Evolutionary conservation across 305 asterid species (phyloP), one percentile per base, ranked within the genome.

Genomic region (Fraxinus albicans): DNA sequence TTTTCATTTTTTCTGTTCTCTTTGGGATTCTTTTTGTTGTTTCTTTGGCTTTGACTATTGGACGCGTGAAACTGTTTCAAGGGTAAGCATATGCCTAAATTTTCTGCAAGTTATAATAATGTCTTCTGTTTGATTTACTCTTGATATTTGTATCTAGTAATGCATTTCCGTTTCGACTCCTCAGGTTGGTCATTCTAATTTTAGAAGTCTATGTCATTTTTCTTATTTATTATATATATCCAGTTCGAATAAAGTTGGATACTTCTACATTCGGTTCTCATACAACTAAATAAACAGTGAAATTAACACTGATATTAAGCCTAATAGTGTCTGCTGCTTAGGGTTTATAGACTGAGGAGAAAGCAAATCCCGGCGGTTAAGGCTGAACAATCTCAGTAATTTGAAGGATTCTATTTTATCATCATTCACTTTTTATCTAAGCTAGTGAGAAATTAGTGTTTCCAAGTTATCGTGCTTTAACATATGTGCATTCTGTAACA

Each of bases 61-160:
- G 70, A 78, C 88, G 76, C 78, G 88, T 88, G 91, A 86, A 82
- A 27, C 19, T 63, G 72, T 21, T 23, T 60, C 12, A 60, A 60
- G 31, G 29, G 31, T 21, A 47, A 47, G 60, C 19, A 47, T 47
- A 47, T 47, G 58, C 58, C 58, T 3, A 47, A 47, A 50, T 50
- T 50, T 15, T 25, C 25, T 50, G 4, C 0, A 25, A 25, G 19
- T 31, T 12, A 13, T 69, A 69, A 69, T 69, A 13, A 12, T 31
- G 29, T 12, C 76, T 70, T 31, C 10, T 27, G 76, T 70, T 70
- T 15, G 38, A 31, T 70, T 12, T 70, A 63, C 6, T 60, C 33
- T 63, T 6, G 15, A 63, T 8, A 21, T 63, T 63, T 63, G 15
- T 23, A 63, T 23, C 72, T 23, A 8, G 27, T 63, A 3, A 63